phyloP scores from a whole-genome alignment of 1,284 basidiomycete genomes.

The Anthracocystis setariae region DNA sequence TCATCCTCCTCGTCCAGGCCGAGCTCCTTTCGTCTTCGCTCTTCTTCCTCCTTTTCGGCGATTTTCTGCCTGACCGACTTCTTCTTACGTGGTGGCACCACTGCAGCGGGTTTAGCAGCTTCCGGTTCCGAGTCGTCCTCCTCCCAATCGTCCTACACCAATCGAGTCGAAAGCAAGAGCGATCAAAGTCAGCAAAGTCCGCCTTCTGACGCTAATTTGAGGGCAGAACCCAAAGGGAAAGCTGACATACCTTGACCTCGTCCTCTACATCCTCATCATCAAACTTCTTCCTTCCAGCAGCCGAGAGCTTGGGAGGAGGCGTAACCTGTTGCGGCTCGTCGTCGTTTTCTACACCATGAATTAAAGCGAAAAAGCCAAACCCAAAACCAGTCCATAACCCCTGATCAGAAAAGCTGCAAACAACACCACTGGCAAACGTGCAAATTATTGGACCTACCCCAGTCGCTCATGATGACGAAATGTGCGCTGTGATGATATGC shows the following conservation, averaged over 20 bases:
- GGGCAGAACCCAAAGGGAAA: not conserved
- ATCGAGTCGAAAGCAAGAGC: not conserved
- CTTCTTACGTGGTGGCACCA: conserved; percentile 61
- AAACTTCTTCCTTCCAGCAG: conserved; percentile 54
- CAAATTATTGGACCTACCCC: conserved; percentile 40
- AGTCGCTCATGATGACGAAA: conserved; percentile 53
- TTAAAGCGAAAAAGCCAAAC: too few species aligned
- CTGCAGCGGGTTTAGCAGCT: conserved; percentile 30
- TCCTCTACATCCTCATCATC: conserved; percentile 67
- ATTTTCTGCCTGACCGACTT: conserved; percentile 65
- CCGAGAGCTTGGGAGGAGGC: conserved; percentile 27
- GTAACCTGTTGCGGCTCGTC: conserved; percentile 51
- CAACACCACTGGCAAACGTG: not conserved
- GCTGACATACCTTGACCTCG: conserved; percentile 54
- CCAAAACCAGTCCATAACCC: too few species aligned
- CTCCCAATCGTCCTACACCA: conserved; percentile 65
- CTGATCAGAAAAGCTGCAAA: too few species aligned
- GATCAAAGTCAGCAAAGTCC: conserved; percentile 4
- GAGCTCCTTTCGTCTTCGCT: conserved; percentile 44
- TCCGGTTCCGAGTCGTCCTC: conserved; percentile 59
- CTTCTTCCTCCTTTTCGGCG: conserved; percentile 62
- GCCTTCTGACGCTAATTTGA: not conserved
- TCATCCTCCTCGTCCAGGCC: conserved; percentile 43
- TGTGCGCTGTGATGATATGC: not conserved
- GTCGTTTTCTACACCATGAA: conserved; percentile 51